phyloP scores from a whole-genome alignment of 371 early-diverging fungal species.

The Lichtheimia hyalospora region DNA sequence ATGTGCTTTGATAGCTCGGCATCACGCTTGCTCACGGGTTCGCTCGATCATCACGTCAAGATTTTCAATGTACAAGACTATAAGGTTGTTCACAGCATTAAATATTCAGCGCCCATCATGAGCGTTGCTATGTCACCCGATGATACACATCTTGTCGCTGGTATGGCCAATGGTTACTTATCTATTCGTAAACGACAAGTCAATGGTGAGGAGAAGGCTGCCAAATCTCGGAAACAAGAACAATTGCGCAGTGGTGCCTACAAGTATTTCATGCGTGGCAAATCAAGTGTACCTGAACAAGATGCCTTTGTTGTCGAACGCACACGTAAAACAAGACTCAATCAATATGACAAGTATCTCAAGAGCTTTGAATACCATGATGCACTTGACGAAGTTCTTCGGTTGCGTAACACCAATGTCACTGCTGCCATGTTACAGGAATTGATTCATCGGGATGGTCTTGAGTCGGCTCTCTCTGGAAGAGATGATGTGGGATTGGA shows the following conservation, averaged over 20 bases:
- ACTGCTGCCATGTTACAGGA: slow-evolving; percentile 83
- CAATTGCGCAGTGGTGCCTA: slow-evolving; percentile 59
- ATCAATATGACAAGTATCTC: slow-evolving; percentile 80
- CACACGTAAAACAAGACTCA: slow-evolving; percentile 57
- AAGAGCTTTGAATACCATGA: slow-evolving; percentile 83
- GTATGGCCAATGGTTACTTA: slow-evolving; percentile 90
- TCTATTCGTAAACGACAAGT: slow-evolving; percentile 81
- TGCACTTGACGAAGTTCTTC: slow-evolving; percentile 81
- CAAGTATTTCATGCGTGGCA: slow-evolving; percentile 75
- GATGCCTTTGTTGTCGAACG: slow-evolving; percentile 76
- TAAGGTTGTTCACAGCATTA: slow-evolving; percentile 83
- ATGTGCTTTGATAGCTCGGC: slow-evolving; percentile 78
- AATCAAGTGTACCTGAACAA: slow-evolving; percentile 28
- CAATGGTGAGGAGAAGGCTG: slow-evolving; percentile 55
- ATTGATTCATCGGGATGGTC: slow-evolving; percentile 82
- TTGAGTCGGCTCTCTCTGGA: slow-evolving; percentile 78
- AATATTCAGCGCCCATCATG: slow-evolving; percentile 91
- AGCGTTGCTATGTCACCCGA: slow-evolving; percentile 83
- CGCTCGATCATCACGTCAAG: slow-evolving; percentile 95
- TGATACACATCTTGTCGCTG: slow-evolving; percentile 87
- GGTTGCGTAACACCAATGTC: slow-evolving; percentile 49
- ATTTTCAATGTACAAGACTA: slow-evolving; percentile 84
- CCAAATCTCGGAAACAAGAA: slow-evolving; percentile 48
- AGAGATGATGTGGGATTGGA: slow-evolving; percentile 85
- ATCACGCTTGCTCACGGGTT: slow-evolving; percentile 83